Evolutionary conservation across 1,139 yeast species (phyloP).

Genomic region (Saccharomyces hybrid): DNA sequence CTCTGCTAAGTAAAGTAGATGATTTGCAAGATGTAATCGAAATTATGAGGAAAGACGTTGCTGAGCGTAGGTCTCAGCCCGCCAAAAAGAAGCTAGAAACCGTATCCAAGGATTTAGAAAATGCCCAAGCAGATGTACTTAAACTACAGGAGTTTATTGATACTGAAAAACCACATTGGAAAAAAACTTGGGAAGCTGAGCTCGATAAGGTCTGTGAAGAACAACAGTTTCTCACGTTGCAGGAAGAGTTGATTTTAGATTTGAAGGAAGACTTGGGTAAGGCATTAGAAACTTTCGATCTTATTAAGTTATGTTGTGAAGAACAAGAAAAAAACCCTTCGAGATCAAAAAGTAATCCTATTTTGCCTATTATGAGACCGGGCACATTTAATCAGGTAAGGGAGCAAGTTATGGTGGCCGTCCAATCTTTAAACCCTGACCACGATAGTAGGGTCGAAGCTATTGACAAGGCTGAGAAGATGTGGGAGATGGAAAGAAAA

Average conservation of each 20-base stretch:
- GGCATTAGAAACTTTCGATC: slow-evolving; percentile 70
- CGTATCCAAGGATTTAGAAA: slow-evolving; percentile 56
- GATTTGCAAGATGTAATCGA: slow-evolving; percentile 90
- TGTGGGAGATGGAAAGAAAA: slow-evolving; percentile 65
- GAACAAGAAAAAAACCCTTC: slow-evolving; percentile 56
- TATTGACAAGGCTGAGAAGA: slow-evolving; percentile 73
- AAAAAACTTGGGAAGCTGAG: slow-evolving; percentile 86
- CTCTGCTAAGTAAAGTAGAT: slow-evolving; percentile 70
- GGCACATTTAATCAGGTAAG: slow-evolving; percentile 60
- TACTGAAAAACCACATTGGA: slow-evolving; percentile 78
- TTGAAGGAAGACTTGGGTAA: slow-evolving; percentile 71
- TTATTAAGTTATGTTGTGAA: slow-evolving; percentile 74
- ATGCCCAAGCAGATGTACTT: slow-evolving; percentile 46
- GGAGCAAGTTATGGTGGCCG: slow-evolving; percentile 76
- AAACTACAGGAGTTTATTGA: slow-evolving; percentile 54
- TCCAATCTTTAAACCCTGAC: slow-evolving; percentile 69
- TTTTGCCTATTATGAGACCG: slow-evolving; percentile 56
- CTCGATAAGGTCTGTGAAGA: slow-evolving; percentile 87
- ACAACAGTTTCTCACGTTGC: slow-evolving; percentile 83
- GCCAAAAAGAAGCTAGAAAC: slow-evolving; percentile 62
- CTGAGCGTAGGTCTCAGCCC: slow-evolving; percentile 83
- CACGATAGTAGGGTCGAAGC: slow-evolving; percentile 84
- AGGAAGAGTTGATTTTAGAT: slow-evolving; percentile 77
- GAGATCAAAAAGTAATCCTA: slow-evolving; percentile 30
- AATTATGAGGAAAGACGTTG: slow-evolving; percentile 83